Conservation (phyloP, 306 rosid species). For the Albizia julibrissin region DNA sequence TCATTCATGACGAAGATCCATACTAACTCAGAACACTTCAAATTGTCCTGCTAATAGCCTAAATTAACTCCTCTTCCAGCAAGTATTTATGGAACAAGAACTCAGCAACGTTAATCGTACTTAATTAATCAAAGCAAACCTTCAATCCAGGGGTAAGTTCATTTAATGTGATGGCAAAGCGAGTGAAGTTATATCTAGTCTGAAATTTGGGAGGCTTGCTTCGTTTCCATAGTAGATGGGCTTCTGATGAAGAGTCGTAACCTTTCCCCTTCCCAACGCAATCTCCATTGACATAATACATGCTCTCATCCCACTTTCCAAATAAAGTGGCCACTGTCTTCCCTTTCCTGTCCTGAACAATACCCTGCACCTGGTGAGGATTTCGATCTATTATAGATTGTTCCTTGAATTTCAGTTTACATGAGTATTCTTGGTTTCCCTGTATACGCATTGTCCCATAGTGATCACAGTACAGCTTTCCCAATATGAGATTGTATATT, state of each 20-base stretch:
- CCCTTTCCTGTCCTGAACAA: conserved; percentile 81
- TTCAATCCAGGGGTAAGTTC: conserved; percentile 89
- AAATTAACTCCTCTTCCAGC: conserved; percentile 11
- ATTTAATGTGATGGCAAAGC: conserved; percentile 92
- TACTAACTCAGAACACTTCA: background rate
- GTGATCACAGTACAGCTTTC: conserved; percentile 96
- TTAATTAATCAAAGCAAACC: conserved; percentile 52
- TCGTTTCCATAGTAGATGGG: conserved; percentile 84
- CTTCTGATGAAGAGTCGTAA: conserved; percentile 70
- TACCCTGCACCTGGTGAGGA: conserved; percentile 98
- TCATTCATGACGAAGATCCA: background rate
- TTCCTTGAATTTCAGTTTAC: conserved; percentile 95
- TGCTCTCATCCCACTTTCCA: conserved; percentile 99
- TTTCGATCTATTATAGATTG: conserved; percentile 97
- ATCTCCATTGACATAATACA: conserved; percentile 85
- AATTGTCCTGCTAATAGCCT: background rate
- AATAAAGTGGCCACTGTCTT: conserved; percentile 82
- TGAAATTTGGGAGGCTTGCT: conserved; percentile 79
- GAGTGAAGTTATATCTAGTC: conserved; percentile 92
- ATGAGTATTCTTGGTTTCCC: conserved; percentile 80
- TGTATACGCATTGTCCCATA: conserved; percentile 97
- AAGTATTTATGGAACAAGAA: background rate
- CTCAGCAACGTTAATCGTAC: conserved; percentile 29
- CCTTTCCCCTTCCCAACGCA: conserved; percentile 81
- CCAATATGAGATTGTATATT: conserved; percentile 95